Percentiles rank a stretch among this genome's conserved stretches.
phyloP scores from a whole-genome alignment of 2,329 filamentous ascomycete genomes.

The Neonectria sp. region DNA sequence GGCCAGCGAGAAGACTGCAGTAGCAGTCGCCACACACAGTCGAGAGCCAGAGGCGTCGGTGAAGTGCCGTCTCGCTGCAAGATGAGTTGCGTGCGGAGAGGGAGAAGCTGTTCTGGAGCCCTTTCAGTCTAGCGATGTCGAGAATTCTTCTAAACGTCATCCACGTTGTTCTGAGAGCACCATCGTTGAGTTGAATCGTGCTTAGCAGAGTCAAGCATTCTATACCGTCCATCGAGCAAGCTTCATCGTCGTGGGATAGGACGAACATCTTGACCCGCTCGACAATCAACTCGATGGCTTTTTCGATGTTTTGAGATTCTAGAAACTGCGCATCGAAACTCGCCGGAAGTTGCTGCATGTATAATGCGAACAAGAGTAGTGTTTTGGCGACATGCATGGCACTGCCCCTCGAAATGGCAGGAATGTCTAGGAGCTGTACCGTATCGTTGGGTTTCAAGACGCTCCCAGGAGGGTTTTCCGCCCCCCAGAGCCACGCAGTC shows the following conservation, averaged over 20 bases:
- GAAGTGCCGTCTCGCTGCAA: slow-evolving; percentile 12
- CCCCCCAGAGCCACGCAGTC: slow-evolving; percentile 35
- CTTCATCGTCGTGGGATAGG: slow-evolving; percentile 24
- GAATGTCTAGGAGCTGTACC: slow-evolving; percentile 19
- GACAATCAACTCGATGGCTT: slow-evolving; percentile 18
- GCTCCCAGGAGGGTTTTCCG: slow-evolving; percentile 25
- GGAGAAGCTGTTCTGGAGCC: slow-evolving; percentile 31
- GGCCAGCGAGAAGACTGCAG: slow-evolving; percentile 32
- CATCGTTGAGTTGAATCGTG: slow-evolving; percentile 29
- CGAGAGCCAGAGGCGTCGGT: slow-evolving; percentile 32
- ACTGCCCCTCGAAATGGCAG: slow-evolving; percentile 26
- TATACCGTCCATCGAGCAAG: slow-evolving; percentile 24
- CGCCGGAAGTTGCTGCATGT: slow-evolving; percentile 32
- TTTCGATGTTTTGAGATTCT: slow-evolving; percentile 21
- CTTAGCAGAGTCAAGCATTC: slow-evolving; percentile 31
- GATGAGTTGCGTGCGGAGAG: slow-evolving; percentile 19
- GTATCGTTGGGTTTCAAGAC: slow-evolving; percentile 24
- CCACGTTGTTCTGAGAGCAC: slow-evolving; percentile 28
- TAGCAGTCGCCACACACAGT: slow-evolving; percentile 31
- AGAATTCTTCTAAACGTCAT: slow-evolving; percentile 28
- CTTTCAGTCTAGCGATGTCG: slow-evolving; percentile 26
- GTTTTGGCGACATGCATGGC: slow-evolving; percentile 31
- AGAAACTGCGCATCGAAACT: slow-evolving; percentile 21
- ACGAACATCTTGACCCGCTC: slow-evolving; percentile 26
- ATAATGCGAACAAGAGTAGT: slow-evolving; percentile 26